phyloP scores from a whole-genome alignment of 2,329 filamentous ascomycete species.

The Lachnellula subtilissima region DNA sequence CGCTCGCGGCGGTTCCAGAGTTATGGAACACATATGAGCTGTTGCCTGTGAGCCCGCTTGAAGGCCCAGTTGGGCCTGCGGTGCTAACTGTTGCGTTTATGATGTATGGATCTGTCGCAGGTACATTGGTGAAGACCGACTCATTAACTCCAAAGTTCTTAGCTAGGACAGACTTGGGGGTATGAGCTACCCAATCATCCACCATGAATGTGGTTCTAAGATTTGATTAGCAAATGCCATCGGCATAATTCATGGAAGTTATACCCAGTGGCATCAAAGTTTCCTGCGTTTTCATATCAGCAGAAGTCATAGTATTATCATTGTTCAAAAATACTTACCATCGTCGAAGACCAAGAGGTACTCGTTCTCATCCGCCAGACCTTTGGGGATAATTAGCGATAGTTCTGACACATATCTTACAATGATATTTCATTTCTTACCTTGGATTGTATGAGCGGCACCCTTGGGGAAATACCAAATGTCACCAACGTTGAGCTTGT shows the following conservation, averaged over 20 bases:
- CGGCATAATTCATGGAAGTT: neutral
- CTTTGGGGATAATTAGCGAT: conserved; percentile 3
- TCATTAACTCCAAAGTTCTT: conserved; percentile 64
- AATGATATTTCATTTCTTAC: neutral
- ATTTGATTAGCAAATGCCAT: neutral
- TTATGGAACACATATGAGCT: conserved; percentile 59
- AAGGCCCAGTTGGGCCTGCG: conserved; percentile 41
- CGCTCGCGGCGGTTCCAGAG: conserved; percentile 35
- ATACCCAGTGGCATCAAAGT: conserved; percentile 54
- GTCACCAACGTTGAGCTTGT: conserved; percentile 55
- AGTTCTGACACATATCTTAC: neutral
- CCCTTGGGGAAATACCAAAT: conserved; percentile 69
- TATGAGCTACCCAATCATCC: conserved; percentile 66
- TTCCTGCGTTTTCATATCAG: conserved; percentile 22
- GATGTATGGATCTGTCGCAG: conserved; percentile 57
- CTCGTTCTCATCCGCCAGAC: conserved; percentile 62
- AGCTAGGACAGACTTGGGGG: conserved; percentile 57
- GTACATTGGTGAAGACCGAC: conserved; percentile 55
- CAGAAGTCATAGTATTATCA: neutral
- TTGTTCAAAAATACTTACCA: conserved; percentile 29
- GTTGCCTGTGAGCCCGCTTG: conserved; percentile 48
- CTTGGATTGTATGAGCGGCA: conserved; percentile 58
- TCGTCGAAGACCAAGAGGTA: conserved; percentile 64
- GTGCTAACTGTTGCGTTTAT: conserved; percentile 49
- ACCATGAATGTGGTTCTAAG: conserved; percentile 62